These are phyloP conservation scores for Phytopythium montanum DNA, from an alignment of 352 stramenopile species.

Conservation along the genomic window DNA sequence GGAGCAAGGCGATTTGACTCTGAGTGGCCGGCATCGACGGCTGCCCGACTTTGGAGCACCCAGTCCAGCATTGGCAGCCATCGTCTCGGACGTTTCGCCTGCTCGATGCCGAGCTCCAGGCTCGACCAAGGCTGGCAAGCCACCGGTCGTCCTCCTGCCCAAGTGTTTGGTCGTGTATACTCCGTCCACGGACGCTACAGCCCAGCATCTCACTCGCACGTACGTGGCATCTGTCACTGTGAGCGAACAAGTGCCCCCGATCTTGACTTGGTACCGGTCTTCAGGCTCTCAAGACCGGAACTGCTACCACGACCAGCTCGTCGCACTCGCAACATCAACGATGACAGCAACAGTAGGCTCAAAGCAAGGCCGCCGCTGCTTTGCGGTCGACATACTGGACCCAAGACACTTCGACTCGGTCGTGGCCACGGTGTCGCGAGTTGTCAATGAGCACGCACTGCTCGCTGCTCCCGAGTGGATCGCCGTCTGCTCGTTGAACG, in stretches of 20 bases:
- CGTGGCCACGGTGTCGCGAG: conserved; percentile 33
- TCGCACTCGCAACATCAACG: not conserved
- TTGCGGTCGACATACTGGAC: conserved; percentile 38
- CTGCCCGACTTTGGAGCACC: not conserved
- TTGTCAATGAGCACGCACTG: conserved; percentile 52
- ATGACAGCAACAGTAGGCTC: not conserved
- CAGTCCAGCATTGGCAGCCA: not conserved
- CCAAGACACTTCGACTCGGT: conserved; percentile 23
- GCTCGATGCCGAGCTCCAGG: not conserved
- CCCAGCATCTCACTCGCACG: not conserved
- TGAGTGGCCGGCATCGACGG: not conserved
- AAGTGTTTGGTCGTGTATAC: not conserved
- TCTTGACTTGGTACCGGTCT: conserved; percentile 2
- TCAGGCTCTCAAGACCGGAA: not conserved
- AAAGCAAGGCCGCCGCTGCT: conserved; percentile 4
- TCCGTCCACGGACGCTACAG: not conserved
- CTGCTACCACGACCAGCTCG: not conserved
- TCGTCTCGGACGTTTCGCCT: not conserved
- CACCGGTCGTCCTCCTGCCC: not conserved
- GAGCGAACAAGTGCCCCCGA: not conserved
- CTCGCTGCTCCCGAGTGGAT: conserved; percentile 50
- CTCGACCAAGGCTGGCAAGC: not conserved
- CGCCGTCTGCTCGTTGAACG: conserved; percentile 23
- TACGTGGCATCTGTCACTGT: not conserved
- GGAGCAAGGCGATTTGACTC: not conserved